A percentile compares a stretch with the other conserved stretches of the same genome.
Conservation (phyloP, 2,329 filamentous ascomycete genomes). For the Pseudocercospora fuligena region DNA sequence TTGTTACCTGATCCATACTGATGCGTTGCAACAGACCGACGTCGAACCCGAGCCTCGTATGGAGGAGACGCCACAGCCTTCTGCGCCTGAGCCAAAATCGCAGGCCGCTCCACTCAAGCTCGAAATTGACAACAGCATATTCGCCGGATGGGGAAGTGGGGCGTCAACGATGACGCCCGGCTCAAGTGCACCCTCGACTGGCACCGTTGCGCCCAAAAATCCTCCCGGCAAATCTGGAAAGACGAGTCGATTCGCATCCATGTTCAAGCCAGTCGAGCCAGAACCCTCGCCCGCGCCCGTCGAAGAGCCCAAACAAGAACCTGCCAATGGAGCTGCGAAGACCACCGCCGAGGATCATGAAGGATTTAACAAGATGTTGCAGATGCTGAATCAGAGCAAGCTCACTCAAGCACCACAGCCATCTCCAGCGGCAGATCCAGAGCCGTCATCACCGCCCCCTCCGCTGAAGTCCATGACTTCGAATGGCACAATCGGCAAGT, state of each 20-base stretch:
- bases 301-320: slow-evolving; percentile 17
- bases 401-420: slow-evolving; percentile 42
- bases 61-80: slow-evolving; percentile 12
- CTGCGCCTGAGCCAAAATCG: slow-evolving; percentile 25
- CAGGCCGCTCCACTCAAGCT: slow-evolving; percentile 65
- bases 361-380: slow-evolving; percentile 73
- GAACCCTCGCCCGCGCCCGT: slow-evolving; percentile 25
- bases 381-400: slow-evolving; percentile 69
- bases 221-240: slow-evolving; percentile 62
- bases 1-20: not conserved
- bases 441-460: slow-evolving; percentile 34
- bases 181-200: slow-evolving; percentile 21
- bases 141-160: slow-evolving; percentile 62
- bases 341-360: slow-evolving; percentile 73
- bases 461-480: slow-evolving; percentile 28
- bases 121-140: slow-evolving; percentile 74
- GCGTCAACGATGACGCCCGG: slow-evolving; percentile 35
- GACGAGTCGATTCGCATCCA: slow-evolving; percentile 83
- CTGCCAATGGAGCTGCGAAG: slow-evolving; percentile 38
- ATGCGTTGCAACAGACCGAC: slow-evolving; percentile 1
- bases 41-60: not conserved
- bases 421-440: slow-evolving; percentile 25
- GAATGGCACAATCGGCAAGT: slow-evolving; percentile 32
- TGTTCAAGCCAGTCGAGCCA: slow-evolving; percentile 52
- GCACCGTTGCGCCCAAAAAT: slow-evolving; percentile 6